Conservation (phyloP, 2,329 filamentous ascomycete genomes). For the Bretziella fagacearum region DNA sequence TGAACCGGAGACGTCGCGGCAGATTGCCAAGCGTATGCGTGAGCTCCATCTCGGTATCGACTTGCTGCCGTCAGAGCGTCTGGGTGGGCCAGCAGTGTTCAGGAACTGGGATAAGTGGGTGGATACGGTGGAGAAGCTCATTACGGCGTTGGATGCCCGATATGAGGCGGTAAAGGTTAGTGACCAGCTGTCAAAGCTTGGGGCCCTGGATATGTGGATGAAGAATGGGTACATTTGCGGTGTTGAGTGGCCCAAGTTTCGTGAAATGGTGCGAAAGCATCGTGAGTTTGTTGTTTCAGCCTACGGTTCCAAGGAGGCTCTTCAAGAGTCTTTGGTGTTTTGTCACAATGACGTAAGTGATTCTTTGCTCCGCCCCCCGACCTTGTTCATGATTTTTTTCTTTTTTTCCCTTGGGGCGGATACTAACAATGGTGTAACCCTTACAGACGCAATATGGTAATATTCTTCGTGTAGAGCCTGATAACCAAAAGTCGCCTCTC, state of each 20-base stretch:
- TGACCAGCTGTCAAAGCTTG: conserved; percentile 9
- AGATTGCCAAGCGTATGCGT: conserved; percentile 95
- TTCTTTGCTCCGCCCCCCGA: too few relatives aligned
- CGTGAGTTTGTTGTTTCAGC: conserved; percentile 52
- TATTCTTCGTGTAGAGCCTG: conserved; percentile 56
- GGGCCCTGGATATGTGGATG: conserved; percentile 40
- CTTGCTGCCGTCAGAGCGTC: conserved; percentile 58
- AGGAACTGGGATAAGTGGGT: conserved; percentile 93
- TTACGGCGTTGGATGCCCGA: conserved; percentile 40
- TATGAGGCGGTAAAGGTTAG: conserved; percentile 29
- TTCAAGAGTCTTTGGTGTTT: conserved; percentile 70
- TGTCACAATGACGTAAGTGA: conserved; percentile 87
- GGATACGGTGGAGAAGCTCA: conserved; percentile 42
- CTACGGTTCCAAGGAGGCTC: conserved; percentile 48
- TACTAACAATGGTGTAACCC: too few relatives aligned
- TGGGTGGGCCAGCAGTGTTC: conserved; percentile 69
- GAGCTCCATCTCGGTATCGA: conserved; percentile 92
- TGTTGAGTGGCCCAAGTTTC: conserved; percentile 66
- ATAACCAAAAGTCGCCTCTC: conserved; percentile 65
- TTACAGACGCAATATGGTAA: conserved; percentile 91
- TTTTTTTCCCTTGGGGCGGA: too few relatives aligned
- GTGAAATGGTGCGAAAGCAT: conserved; percentile 58
- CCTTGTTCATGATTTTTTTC: neutral
- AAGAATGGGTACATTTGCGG: conserved; percentile 63
- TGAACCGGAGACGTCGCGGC: conserved; percentile 64